Conservation (phyloP, 1,139 yeast genomes). For the Pichia sp. region DNA sequence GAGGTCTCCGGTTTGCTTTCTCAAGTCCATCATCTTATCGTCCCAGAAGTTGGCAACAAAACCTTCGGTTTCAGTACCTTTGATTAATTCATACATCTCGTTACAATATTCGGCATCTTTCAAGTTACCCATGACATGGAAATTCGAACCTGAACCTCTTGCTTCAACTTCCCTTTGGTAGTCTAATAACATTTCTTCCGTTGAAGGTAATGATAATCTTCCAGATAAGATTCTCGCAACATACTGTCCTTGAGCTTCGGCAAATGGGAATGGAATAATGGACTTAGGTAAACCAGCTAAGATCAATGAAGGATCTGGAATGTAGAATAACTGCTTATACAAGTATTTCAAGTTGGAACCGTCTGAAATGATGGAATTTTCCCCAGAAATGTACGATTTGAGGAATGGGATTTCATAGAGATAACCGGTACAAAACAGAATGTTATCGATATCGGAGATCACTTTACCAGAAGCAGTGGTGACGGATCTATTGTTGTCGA, state of each 20-base stretch:
- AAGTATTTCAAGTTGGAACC: constrained; percentile 30
- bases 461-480: constrained; percentile 26
- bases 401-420: constrained; percentile 37
- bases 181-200: constrained; percentile 26
- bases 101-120: constrained; percentile 25
- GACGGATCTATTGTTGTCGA: constrained; percentile 26
- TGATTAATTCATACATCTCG: constrained; percentile 19
- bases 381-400: constrained; percentile 24
- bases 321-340: constrained; percentile 37
- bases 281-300: constrained; percentile 33
- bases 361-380: constrained; percentile 26
- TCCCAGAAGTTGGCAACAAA: constrained; percentile 25
- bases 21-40: constrained; percentile 17
- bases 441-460: constrained; percentile 29
- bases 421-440: constrained; percentile 44
- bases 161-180: constrained; percentile 16
- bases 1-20: constrained; percentile 17
- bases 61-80: constrained; percentile 22
- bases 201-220: constrained; percentile 30
- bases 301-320: constrained; percentile 36
- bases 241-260: constrained; percentile 40
- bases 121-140: constrained; percentile 24
- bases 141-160: constrained; percentile 23
- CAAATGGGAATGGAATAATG: constrained; percentile 39
- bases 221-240: constrained; percentile 37